Percentiles rank a stretch among this genome's conserved stretches.
These are phyloP conservation scores for Umbilicus rupestris DNA, from an alignment of 164 flowering plant species.

Conservation along the genomic window DNA sequence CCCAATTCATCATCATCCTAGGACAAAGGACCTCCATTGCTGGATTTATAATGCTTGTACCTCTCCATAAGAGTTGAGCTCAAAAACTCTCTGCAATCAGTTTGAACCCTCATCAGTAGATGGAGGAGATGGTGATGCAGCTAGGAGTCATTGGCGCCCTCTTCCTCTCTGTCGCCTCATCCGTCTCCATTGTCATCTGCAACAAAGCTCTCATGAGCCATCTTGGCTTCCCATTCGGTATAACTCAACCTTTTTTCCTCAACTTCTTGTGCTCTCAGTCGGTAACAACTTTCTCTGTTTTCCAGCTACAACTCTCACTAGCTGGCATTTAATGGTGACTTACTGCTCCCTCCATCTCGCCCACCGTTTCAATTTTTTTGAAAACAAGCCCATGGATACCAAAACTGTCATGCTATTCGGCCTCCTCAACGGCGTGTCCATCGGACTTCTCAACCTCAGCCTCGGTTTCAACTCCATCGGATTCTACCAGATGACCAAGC, in stretches of 20 bases:
- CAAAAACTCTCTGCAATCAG: not conserved
- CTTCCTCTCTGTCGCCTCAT: slow-evolving; percentile 83
- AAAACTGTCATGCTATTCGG: slow-evolving; percentile 88
- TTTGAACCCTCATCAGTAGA: slow-evolving; percentile 10
- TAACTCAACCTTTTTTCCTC: not conserved
- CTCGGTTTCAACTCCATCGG: slow-evolving; percentile 96
- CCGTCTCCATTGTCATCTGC: slow-evolving; percentile 88
- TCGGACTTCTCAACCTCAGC: slow-evolving; percentile 89
- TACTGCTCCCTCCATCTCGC: slow-evolving; percentile 89
- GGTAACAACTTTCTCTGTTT: too few species aligned
- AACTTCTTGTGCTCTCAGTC: not conserved
- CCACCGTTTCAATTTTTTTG: slow-evolving; percentile 66
- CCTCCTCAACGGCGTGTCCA: slow-evolving; percentile 80
- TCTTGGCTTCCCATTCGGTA: slow-evolving; percentile 90
- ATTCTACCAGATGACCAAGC: slow-evolving; percentile 99
- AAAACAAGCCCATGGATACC: slow-evolving; percentile 61
- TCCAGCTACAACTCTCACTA: slow-evolving; percentile 93
- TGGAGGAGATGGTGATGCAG: slow-evolving; percentile 69
- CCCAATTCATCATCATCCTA: not conserved
- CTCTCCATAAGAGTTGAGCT: not conserved
- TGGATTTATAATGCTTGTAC: too few species aligned
- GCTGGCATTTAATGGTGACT: slow-evolving; percentile 99
- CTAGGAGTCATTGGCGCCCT: slow-evolving; percentile 81
- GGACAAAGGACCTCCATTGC: not conserved
- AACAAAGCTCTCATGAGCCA: slow-evolving; percentile 85